Percentiles rank a stretch among this genome's conserved stretches.
phyloP scores from a whole-genome alignment of 495 filamentous ascomycete species.

The Cudoniella acicularis region DNA sequence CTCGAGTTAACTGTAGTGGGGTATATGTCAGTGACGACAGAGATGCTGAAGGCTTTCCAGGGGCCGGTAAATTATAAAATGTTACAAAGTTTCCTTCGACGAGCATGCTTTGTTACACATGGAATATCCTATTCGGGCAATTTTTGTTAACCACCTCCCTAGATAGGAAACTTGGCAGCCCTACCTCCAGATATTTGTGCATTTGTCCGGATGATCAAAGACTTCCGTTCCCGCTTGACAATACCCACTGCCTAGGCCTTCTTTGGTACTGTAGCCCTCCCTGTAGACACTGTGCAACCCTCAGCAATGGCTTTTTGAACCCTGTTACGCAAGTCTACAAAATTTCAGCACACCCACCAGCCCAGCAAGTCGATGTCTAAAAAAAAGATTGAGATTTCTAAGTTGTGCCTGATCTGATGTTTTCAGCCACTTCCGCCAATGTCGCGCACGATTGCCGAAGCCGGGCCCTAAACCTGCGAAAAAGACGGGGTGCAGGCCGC shows the following conservation, averaged over 20 bases:
- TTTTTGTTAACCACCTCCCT: not conserved
- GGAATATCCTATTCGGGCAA: too few species aligned
- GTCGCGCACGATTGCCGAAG: slow-evolving; percentile 6
- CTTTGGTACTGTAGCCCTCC: too few species aligned
- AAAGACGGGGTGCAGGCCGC: not conserved
- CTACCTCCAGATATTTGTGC: not conserved
- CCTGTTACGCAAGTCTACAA: too few species aligned
- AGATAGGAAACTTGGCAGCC: not conserved
- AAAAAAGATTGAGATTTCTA: not conserved
- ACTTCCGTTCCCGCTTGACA: too few species aligned
- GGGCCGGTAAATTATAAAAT: too few species aligned
- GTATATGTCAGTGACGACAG: not conserved
- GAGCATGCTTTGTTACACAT: too few species aligned
- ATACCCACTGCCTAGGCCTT: too few species aligned
- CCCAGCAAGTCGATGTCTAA: not conserved
- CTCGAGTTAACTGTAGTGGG: not conserved
- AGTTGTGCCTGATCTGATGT: slow-evolving; percentile 4
- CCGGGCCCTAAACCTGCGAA: not conserved
- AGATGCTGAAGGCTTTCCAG: too few species aligned
- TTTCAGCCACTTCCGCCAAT: not conserved
- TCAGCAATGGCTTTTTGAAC: too few species aligned
- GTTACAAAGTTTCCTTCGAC: too few species aligned
- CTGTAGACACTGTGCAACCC: too few species aligned
- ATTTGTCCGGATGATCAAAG: not conserved
- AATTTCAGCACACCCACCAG: not conserved